These are phyloP conservation scores for Heterobasidion occidentale DNA, from an alignment of 1,284 basidiomycete species.

Conservation along the genomic window DNA sequence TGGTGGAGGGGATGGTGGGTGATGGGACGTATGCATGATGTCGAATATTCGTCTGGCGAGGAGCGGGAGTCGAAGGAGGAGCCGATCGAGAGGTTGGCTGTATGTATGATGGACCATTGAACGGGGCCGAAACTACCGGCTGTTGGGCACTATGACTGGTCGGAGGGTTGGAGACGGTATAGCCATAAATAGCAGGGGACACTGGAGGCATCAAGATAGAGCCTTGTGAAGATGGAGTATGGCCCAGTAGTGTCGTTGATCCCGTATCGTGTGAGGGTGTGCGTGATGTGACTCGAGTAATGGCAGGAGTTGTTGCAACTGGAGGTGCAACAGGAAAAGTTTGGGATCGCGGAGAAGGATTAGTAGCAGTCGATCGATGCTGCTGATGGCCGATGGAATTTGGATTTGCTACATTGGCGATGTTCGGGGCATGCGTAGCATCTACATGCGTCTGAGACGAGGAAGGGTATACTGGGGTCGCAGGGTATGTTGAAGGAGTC, in stretches of 20 bases:
- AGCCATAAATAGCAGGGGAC: conserved; percentile 9
- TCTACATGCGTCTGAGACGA: conserved; percentile 9
- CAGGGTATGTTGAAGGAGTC: conserved; percentile 11
- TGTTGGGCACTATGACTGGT: background rate
- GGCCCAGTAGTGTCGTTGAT: conserved; percentile 13
- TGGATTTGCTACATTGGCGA: conserved; percentile 4
- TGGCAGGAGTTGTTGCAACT: conserved; percentile 4
- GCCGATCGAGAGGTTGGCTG: background rate
- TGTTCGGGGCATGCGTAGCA: conserved; percentile 4
- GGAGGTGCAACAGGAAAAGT: conserved; percentile 2
- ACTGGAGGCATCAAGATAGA: conserved; percentile 5
- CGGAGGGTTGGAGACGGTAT: conserved; percentile 1
- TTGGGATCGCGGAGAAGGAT: conserved; percentile 13
- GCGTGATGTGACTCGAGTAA: conserved; percentile 8
- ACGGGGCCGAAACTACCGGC: background rate
- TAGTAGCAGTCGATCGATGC: conserved; percentile 5
- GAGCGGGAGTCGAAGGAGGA: background rate
- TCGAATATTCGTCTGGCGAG: conserved; percentile 9
- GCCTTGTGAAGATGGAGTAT: conserved; percentile 13
- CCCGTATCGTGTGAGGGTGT: conserved; percentile 14
- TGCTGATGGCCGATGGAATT: conserved; percentile 7
- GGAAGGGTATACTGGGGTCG: conserved; percentile 11
- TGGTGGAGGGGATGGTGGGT: conserved; percentile 2
- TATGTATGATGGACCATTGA: background rate
- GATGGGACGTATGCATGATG: conserved; percentile 9